Conservation (phyloP, 768 basidiomycete species). For the Goffeauzyma gilvescens region DNA sequence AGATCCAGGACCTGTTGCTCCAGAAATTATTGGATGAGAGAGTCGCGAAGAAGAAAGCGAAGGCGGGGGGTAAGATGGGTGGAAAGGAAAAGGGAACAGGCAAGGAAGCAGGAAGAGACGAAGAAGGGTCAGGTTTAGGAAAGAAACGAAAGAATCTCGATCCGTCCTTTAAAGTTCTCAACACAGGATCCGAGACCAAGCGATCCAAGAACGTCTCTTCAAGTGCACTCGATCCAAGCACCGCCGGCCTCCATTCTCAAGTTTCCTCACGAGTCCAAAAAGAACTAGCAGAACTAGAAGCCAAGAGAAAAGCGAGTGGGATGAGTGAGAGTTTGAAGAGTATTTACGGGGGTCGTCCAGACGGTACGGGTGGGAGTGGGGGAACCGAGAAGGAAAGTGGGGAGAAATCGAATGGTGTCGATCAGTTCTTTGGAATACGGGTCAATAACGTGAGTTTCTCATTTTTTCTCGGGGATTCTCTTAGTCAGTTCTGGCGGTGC, state of each 20-base stretch:
- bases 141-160: constrained; percentile 13
- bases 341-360: constrained; percentile 10
- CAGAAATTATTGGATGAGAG: constrained; percentile 10
- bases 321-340: constrained; percentile 9
- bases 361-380: too few species aligned
- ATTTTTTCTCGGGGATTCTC: too few species aligned
- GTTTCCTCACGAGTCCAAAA: constrained; percentile 6
- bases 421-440: too few species aligned
- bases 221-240: background rate
- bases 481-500: too few species aligned
- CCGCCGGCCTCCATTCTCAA: background rate
- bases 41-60: constrained; percentile 6
- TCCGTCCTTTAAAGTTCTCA: too few species aligned
- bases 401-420: too few species aligned
- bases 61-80: too few species aligned
- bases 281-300: constrained; percentile 7
- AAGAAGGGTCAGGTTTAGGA: background rate
- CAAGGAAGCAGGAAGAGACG: background rate
- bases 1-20: constrained; percentile 17
- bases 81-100: too few species aligned
- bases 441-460: too few species aligned
- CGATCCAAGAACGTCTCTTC: background rate
- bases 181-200: constrained; percentile 1
- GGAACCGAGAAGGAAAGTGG: too few species aligned
- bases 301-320: constrained; percentile 8